Percentiles rank a stretch among this genome's conserved stretches.
phyloP scores from a whole-genome alignment of 1,139 yeast species.

The Candida gigantensis region DNA sequence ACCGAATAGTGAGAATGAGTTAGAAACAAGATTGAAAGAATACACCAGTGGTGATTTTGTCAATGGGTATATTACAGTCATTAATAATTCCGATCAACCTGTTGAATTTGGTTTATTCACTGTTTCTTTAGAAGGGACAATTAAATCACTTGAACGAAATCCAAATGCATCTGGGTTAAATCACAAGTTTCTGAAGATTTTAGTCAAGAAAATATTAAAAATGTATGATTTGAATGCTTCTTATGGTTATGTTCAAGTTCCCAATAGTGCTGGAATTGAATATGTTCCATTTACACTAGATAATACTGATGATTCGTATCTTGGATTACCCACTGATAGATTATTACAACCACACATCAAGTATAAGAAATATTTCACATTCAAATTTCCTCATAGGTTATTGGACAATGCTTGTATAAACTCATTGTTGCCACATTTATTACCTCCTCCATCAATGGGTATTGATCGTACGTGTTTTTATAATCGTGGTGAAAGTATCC shows the following conservation, averaged over 20 bases:
- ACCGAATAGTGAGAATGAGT: conserved; percentile 35
- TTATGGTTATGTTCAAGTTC: conserved; percentile 44
- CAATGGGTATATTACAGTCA: conserved; percentile 40
- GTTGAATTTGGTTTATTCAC: conserved; percentile 47
- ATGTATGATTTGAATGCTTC: conserved; percentile 52
- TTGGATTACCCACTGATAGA: conserved; percentile 57
- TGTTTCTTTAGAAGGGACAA: conserved; percentile 49
- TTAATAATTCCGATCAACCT: conserved; percentile 40
- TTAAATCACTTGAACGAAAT: conserved; percentile 36
- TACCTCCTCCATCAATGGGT: conserved; percentile 70
- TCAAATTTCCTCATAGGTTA: conserved; percentile 59
- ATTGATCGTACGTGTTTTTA: conserved; percentile 47
- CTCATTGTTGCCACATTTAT: conserved; percentile 51
- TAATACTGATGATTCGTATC: conserved; percentile 44
- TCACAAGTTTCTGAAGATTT: conserved; percentile 29
- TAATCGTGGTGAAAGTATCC: conserved; percentile 36
- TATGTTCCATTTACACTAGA: conserved; percentile 48
- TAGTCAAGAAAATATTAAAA: conserved; percentile 46
- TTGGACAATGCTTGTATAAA: conserved; percentile 61
- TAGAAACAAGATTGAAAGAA: conserved; percentile 47
- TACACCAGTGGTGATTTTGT: conserved; percentile 44
- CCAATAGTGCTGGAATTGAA: conserved; percentile 52
- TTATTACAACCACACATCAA: conserved; percentile 49
- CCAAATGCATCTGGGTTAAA: conserved; percentile 16
- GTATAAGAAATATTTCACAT: conserved; percentile 65